Base-by-base conservation (phyloP, 441 rosid species). In the Adansonia grandidieri region DNA sequence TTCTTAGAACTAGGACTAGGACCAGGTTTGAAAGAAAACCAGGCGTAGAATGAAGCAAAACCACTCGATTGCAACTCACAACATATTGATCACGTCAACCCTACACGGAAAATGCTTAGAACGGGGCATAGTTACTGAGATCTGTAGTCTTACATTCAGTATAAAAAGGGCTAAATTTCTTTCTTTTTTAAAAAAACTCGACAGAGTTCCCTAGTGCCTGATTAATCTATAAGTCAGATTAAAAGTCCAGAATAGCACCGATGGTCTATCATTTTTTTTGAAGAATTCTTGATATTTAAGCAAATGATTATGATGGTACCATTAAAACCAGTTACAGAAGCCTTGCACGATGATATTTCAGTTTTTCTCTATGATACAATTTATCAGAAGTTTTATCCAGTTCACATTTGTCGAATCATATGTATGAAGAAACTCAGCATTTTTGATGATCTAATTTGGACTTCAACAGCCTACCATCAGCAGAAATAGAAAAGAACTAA, bases 391-490 rank as follows among this genome's bases (percentile, higher is more conserved):
- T 60, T 22, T 60, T 60, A 60, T 22, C 1, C 64, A 60, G 64
- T 40, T 64, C 9, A 64, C 10, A 15, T 37, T 40, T 64, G 11
- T 64, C n/a, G 47, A 64, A 66, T 66, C 51, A 42, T 17, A 17
- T 42, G 51, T n/a, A 66, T 9, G 24, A 66, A 65, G 51, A 40
- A 42, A 40, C 20, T 42, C 50, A 42, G 22, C 71, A 19, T 65
- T 42, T 32, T 66, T 40, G 28, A 42, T 66, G 71, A 66, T 65
- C 71, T n/a, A 42, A 24, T 66, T 66, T 66, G 51, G 71, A 24
- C 24, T 0, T 42, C 17, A 66, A 66, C 50, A n/a, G 6, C 22
- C 22, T 37, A 11, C 45, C 19, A 42, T 50, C 71, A n/a, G 71
- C 24, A 42, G 32, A 10, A 67, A 67, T 63, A 6, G 20, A 32